Conservation (phyloP, 2,329 filamentous ascomycete genomes). For the Colletotrichum eleusines region DNA sequence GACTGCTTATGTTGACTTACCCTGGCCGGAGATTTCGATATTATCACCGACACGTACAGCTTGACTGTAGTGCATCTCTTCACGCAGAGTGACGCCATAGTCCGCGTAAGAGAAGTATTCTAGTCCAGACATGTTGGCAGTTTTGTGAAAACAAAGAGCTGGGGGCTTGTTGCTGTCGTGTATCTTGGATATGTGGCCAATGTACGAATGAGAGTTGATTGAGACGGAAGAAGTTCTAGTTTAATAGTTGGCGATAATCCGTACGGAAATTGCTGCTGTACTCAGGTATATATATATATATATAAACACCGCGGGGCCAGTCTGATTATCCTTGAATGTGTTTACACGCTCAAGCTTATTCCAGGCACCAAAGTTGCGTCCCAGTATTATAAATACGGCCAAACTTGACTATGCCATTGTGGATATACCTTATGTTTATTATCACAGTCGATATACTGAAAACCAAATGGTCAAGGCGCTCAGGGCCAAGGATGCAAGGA, state of each 20-base stretch:
- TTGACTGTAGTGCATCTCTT: slow-evolving; percentile 53
- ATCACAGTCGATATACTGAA: background rate
- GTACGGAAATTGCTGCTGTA: background rate
- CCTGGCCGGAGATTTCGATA: slow-evolving; percentile 54
- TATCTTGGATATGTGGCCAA: background rate
- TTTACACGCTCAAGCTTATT: background rate
- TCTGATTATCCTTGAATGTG: background rate
- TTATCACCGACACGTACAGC: slow-evolving; percentile 55
- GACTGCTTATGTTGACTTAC: slow-evolving; percentile 39
- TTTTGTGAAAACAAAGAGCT: background rate
- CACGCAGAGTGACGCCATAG: slow-evolving; percentile 49
- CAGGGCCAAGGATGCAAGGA: background rate
- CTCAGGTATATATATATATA: too few species aligned
- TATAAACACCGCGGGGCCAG: too few species aligned
- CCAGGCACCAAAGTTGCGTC: background rate
- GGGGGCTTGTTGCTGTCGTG: background rate
- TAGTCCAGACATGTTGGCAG: slow-evolving; percentile 51
- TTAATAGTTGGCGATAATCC: background rate
- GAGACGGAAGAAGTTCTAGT: background rate
- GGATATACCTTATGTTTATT: too few species aligned
- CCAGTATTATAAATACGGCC: background rate
- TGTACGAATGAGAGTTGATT: background rate
- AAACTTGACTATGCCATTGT: too few species aligned
- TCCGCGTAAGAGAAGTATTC: slow-evolving; percentile 55
- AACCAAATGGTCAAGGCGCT: background rate